Conservation (phyloP, 768 basidiomycete species). For the Termitomyces sp. region DNA sequence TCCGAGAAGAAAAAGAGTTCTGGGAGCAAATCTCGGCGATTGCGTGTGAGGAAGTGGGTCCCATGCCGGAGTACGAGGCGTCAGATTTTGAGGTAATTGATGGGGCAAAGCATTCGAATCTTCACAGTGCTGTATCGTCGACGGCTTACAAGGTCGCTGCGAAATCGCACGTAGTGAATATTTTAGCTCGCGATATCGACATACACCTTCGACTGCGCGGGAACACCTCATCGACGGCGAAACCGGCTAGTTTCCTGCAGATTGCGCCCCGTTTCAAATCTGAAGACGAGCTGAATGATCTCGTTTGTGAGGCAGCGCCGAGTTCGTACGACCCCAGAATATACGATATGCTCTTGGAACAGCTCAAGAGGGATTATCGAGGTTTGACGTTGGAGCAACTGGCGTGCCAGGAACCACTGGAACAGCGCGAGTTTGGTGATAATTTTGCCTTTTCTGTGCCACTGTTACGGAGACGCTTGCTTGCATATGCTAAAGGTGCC, state of each 20-base stretch:
- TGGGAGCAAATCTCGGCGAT: slow-evolving; percentile 70
- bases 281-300: slow-evolving; percentile 60
- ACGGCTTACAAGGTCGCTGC: slow-evolving; percentile 67
- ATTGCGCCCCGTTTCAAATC: slow-evolving; percentile 54
- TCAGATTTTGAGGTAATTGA: slow-evolving; percentile 43
- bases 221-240: slow-evolving; percentile 30
- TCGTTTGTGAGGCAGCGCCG: slow-evolving; percentile 63
- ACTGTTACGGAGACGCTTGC: slow-evolving; percentile 57
- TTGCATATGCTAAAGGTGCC: slow-evolving; percentile 37
- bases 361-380: slow-evolving; percentile 47
- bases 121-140: slow-evolving; percentile 55
- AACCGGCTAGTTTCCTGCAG: slow-evolving; percentile 56
- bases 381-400: slow-evolving; percentile 63
- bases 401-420: slow-evolving; percentile 52
- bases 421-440: slow-evolving; percentile 76
- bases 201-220: slow-evolving; percentile 44
- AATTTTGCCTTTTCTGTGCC: slow-evolving; percentile 67
- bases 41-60: slow-evolving; percentile 65
- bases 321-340: slow-evolving; percentile 70
- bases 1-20: slow-evolving; percentile 54
- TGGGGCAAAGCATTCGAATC: slow-evolving; percentile 44
- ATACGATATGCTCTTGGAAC: slow-evolving; percentile 53
- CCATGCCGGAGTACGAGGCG: slow-evolving; percentile 62
- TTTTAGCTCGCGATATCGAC: slow-evolving; percentile 72
- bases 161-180: slow-evolving; percentile 71